These are phyloP conservation scores for Urochloa ruziziensis DNA, from an alignment of 176 grass and related monocot species.

Conservation along the genomic window DNA sequence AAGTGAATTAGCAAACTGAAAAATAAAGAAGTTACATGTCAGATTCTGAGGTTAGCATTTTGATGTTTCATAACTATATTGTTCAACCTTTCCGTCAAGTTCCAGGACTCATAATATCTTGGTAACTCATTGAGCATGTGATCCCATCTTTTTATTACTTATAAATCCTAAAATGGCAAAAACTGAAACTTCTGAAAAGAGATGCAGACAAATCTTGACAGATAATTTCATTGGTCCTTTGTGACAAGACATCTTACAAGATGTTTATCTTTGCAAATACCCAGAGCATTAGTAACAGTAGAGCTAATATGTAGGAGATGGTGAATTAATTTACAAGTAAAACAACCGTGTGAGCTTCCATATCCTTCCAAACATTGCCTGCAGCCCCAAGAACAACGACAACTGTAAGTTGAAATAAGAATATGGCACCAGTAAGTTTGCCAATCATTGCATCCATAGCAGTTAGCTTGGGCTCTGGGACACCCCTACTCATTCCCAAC, in stretches of 20 bases:
- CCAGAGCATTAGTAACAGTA: not conserved
- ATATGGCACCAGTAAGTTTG: conserved; percentile 98
- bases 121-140: not conserved
- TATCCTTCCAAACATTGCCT: conserved; percentile 97
- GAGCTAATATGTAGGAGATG: not conserved
- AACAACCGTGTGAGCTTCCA: conserved; percentile 84
- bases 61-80: not conserved
- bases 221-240: not conserved
- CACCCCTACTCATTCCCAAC: conserved; percentile 92
- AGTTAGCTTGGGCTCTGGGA: conserved; percentile 90
- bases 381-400: conserved; percentile 90
- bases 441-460: conserved; percentile 97
- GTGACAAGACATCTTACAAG: conserved; percentile 9
- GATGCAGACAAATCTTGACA: not conserved
- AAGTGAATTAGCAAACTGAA: not conserved
- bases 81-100: not conserved
- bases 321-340: conserved; percentile 3
- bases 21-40: not conserved
- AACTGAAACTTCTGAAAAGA: not conserved
- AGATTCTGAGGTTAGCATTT: not conserved
- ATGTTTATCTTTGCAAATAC: conserved; percentile 1
- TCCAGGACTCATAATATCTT: not conserved
- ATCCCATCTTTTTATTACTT: not conserved
- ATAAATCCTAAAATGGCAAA: conserved; percentile 1
- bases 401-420: conserved; percentile 94